Conservation (phyloP, 257 asterid genomes). For the Nicotiana sylvestris region DNA sequence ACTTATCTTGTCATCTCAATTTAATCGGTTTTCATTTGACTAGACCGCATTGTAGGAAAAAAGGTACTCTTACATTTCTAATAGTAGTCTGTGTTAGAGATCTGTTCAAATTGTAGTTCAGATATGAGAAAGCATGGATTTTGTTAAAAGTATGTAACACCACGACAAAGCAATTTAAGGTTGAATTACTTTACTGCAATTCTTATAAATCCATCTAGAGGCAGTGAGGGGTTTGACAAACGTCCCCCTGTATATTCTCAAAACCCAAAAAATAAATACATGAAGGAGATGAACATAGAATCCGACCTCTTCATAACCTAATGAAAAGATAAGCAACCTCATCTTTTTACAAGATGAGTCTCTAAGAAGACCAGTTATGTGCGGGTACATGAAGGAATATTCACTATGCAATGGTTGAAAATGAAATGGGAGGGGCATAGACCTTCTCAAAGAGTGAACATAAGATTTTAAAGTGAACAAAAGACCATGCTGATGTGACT, state of each 20-base stretch:
- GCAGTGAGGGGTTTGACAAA: neutral
- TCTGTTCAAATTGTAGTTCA: neutral
- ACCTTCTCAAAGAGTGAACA: neutral
- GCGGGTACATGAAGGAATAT: neutral
- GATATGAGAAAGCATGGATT: neutral
- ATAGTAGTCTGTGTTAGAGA: neutral
- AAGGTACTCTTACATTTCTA: neutral
- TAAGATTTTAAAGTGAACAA: neutral
- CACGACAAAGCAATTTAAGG: neutral
- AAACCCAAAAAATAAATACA: neutral
- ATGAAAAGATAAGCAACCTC: neutral
- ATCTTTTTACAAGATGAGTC: neutral
- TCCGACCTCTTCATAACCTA: neutral
- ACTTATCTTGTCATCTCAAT: neutral
- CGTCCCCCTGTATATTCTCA: neutral
- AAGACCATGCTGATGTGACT: neutral
- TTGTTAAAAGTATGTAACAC: neutral
- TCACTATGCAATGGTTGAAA: constrained; percentile 2
- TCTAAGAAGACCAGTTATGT: neutral
- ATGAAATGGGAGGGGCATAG: neutral
- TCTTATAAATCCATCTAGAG: neutral
- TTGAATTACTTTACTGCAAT: neutral
- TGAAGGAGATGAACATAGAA: neutral
- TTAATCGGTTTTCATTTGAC: neutral
- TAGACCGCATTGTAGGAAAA: neutral